A percentile compares a stretch with the other conserved stretches of the same genome.
phyloP scores from a whole-genome alignment of 257 asterid species.

The Solanum verrucosum region DNA sequence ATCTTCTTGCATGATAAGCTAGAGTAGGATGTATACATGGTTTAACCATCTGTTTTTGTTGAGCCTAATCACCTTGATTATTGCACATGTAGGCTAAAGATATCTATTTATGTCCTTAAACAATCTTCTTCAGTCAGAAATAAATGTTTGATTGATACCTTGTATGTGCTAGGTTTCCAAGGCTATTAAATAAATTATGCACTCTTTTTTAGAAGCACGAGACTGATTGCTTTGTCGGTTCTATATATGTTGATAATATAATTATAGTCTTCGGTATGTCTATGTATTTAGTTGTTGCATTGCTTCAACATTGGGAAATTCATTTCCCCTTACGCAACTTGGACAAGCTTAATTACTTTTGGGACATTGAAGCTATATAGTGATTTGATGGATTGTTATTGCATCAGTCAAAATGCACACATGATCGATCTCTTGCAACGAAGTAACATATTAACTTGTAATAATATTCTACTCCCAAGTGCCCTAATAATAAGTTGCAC shows the following conservation, averaged over 20 bases:
- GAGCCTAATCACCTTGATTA: not conserved
- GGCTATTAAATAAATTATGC: not conserved
- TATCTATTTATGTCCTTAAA: not conserved
- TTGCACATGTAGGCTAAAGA: not conserved
- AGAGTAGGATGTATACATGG: not conserved
- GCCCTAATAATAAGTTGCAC: not conserved
- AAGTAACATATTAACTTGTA: not conserved
- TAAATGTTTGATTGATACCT: not conserved
- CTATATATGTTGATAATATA: not conserved
- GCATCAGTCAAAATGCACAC: not conserved
- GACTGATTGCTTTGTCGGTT: not conserved
- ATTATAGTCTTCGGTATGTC: not conserved
- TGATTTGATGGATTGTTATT: not conserved
- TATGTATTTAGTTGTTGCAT: not conserved
- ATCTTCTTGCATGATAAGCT: not conserved
- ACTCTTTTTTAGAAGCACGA: not conserved
- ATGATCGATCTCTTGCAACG: not conserved
- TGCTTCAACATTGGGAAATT: not conserved
- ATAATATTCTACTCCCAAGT: not conserved
- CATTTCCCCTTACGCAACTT: not conserved
- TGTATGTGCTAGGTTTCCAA: not conserved
- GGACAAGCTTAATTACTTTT: not conserved
- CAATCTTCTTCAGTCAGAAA: not conserved
- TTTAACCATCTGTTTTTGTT: not conserved
- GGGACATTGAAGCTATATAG: not conserved